A percentile compares a stretch with the other conserved stretches of the same genome.
These are phyloP conservation scores for Claviceps pusilla DNA, from an alignment of 2,329 filamentous ascomycete genomes.

Conservation along the genomic window DNA sequence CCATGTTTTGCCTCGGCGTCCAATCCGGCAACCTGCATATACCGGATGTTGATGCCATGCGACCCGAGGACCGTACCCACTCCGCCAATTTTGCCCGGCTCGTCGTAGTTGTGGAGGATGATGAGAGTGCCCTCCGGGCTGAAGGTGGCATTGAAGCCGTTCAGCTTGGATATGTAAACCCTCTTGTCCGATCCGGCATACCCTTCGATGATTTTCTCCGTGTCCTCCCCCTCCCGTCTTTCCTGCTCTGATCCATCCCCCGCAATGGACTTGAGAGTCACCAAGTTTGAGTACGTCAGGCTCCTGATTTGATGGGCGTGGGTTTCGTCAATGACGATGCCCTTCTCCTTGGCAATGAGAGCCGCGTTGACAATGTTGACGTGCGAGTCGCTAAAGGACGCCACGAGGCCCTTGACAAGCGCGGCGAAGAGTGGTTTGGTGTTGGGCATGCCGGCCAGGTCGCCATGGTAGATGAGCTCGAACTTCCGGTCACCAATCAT, in stretches of 20 bases:
- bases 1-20: conserved; percentile 14
- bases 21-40: conserved; percentile 57
- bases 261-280: conserved; percentile 47
- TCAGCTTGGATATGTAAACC: conserved; percentile 57
- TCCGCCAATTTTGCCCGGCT: conserved; percentile 67
- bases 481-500: conserved; percentile 50
- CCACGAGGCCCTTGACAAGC: conserved; percentile 60
- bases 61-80: conserved; percentile 57
- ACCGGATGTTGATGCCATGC: conserved; percentile 61
- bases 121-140: conserved; percentile 57
- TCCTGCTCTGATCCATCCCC: conserved; percentile 10
- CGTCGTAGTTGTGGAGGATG: conserved; percentile 70
- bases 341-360: conserved; percentile 60
- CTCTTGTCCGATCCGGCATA: conserved; percentile 46
- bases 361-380: conserved; percentile 76
- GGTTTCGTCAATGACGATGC: conserved; percentile 62
- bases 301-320: conserved; percentile 47
- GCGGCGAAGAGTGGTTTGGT: conserved; percentile 69
- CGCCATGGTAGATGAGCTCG: conserved; percentile 64
- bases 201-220: conserved; percentile 39
- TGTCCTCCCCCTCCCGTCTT: conserved; percentile 3
- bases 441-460: conserved; percentile 54
- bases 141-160: conserved; percentile 60
- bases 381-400: conserved; percentile 51
- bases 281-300: conserved; percentile 51